Evolutionary conservation across 768 basidiomycete genomes (phyloP).

Genomic region (Collybiopsis luxurians): DNA sequence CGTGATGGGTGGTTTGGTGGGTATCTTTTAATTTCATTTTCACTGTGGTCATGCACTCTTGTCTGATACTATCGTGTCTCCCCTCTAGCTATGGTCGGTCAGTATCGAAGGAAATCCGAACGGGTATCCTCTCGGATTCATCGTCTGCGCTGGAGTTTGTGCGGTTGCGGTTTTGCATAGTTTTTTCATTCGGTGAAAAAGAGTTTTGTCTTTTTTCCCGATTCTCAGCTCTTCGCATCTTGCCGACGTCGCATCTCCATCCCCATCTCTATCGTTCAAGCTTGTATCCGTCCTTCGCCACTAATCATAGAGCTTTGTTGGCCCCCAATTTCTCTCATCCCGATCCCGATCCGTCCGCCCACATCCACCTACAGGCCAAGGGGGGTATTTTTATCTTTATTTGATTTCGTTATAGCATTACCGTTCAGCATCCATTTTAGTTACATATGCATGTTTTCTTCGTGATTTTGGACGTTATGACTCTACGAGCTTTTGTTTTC

Average conservation of each 20-base stretch:
- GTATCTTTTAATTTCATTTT: constrained; percentile 20
- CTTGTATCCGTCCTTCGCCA: no score
- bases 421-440: no score
- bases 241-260: not conserved
- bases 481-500: no score
- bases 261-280: not conserved
- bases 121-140: constrained; percentile 75
- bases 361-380: no score
- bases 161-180: constrained; percentile 64
- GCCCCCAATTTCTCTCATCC: no score
- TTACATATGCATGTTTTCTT: no score
- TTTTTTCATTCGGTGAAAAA: constrained; percentile 63
- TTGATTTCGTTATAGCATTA: no score
- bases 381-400: no score
- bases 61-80: constrained; percentile 14
- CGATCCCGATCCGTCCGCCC: no score
- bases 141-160: constrained; percentile 62
- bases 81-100: constrained; percentile 63
- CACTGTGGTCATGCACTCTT: constrained; percentile 6
- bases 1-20: constrained; percentile 78
- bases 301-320: no score
- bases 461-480: no score
- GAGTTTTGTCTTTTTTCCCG: not conserved
- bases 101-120: constrained; percentile 66
- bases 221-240: no score